phyloP scores from a whole-genome alignment of 2,329 filamentous ascomycete genomes.

The Verticillium nonalfalfae region DNA sequence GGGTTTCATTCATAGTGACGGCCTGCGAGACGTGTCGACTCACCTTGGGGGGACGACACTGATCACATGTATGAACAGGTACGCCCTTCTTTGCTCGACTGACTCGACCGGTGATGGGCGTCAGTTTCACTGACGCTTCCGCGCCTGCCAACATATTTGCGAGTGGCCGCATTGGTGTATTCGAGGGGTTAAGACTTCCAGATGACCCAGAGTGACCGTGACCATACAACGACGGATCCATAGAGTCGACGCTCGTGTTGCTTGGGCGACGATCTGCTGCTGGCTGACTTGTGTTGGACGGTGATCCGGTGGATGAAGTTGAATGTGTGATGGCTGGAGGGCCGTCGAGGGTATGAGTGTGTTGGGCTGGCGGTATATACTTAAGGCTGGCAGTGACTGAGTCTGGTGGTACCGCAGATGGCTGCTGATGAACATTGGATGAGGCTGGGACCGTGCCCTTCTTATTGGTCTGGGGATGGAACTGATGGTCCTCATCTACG shows the following conservation, averaged over 20 bases:
- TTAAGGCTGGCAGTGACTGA: conserved; percentile 23
- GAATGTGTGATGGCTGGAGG: conserved; percentile 23
- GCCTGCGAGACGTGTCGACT: not conserved
- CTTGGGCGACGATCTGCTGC: conserved; percentile 21
- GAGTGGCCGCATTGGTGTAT: conserved; percentile 34
- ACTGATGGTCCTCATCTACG: conserved; percentile 39
- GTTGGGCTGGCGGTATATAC: conserved; percentile 24
- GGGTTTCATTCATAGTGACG: not conserved
- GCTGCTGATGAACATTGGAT: conserved; percentile 25
- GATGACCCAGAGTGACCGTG: conserved; percentile 17
- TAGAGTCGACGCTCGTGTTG: conserved; percentile 41
- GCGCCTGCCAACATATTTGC: conserved; percentile 20
- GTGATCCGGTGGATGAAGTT: conserved; percentile 18
- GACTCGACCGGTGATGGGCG: conserved; percentile 49
- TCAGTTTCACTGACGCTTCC: conserved; percentile 41
- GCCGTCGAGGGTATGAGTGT: conserved; percentile 20
- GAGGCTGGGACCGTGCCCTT: conserved; percentile 31
- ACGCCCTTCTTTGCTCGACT: conserved; percentile 54
- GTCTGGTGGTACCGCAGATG: conserved; percentile 19
- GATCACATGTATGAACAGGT: conserved; percentile 49
- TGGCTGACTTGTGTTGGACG: conserved; percentile 9
- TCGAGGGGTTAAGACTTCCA: conserved; percentile 14
- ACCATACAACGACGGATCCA: conserved; percentile 30
- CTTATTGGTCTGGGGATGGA: conserved; percentile 35
- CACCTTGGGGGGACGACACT: conserved; percentile 47